These are phyloP conservation scores for Orobanche coerulescens DNA, from an alignment of 257 asterid genomes.

Conservation along the genomic window DNA sequence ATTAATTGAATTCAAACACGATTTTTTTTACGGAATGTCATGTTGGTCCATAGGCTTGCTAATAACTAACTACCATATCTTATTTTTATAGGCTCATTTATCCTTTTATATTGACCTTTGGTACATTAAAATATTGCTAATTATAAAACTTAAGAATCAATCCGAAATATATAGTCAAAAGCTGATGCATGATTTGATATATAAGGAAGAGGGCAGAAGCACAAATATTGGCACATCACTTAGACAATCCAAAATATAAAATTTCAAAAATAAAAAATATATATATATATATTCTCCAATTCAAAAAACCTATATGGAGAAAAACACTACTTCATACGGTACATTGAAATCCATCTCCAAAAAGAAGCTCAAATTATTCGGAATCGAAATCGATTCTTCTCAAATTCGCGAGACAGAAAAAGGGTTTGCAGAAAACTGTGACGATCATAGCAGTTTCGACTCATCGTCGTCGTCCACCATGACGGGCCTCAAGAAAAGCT, in stretches of 20 bases:
- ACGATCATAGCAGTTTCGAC: constrained; percentile 46
- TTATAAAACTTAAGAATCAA: not conserved
- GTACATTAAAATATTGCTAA: not conserved
- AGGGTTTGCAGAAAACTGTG: constrained; percentile 14
- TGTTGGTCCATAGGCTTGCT: too few relatives aligned
- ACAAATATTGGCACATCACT: constrained; percentile 17
- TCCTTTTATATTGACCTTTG: not conserved
- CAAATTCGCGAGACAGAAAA: not conserved
- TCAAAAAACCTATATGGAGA: constrained; percentile 34
- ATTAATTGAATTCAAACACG: too few relatives aligned
- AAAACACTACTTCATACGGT: constrained; percentile 12
- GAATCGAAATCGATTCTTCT: constrained; percentile 41
- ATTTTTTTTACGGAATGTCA: too few relatives aligned
- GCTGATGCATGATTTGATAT: constrained; percentile 13
- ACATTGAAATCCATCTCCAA: constrained; percentile 27
- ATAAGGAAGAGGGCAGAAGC: constrained; percentile 21
- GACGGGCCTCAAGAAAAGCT: constrained; percentile 18
- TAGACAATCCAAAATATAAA: not conserved
- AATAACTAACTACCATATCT: too few relatives aligned
- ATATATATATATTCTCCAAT: not conserved
- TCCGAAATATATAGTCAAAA: not conserved
- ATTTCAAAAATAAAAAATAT: not conserved
- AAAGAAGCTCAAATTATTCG: constrained; percentile 59
- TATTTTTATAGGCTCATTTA: not conserved
- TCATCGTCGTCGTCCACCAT: constrained; percentile 43